Conservation (phyloP, 768 basidiomycete genomes). For the Calocybe gangraenosa region DNA sequence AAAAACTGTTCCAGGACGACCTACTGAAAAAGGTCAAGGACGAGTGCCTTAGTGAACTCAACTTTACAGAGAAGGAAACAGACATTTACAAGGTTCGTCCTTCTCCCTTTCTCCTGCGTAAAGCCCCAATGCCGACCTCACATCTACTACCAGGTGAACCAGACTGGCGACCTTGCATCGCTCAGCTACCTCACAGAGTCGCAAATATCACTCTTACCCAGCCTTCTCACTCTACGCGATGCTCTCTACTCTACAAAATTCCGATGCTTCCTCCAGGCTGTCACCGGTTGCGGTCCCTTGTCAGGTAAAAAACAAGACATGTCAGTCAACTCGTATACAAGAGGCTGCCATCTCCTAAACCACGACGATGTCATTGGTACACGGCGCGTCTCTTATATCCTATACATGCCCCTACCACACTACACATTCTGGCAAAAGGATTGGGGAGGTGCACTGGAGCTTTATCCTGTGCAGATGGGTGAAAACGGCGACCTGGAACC, state of each 20-base stretch:
- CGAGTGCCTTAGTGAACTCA: constrained; percentile 75
- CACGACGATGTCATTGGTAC: constrained; percentile 98
- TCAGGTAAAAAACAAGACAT: constrained; percentile 93
- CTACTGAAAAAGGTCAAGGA: constrained; percentile 79
- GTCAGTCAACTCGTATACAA: constrained; percentile 88
- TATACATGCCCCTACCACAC: constrained; percentile 86
- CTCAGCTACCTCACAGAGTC: constrained; percentile 78
- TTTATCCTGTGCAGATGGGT: constrained; percentile 73
- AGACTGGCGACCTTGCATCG: constrained; percentile 95
- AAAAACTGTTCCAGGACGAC: constrained; percentile 79
- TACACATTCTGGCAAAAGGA: constrained; percentile 77
- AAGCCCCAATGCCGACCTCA: constrained; percentile 6
- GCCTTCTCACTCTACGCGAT: constrained; percentile 78
- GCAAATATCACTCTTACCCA: constrained; percentile 77
- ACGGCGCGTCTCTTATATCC: constrained; percentile 91
- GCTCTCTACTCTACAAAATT: constrained; percentile 86
- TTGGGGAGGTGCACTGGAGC: constrained; percentile 92
- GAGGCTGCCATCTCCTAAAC: constrained; percentile 91
- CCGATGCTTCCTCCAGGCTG: constrained; percentile 74
- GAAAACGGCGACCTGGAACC: constrained; percentile 68
- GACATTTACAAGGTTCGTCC: constrained; percentile 94
- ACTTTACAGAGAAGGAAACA: constrained; percentile 91
- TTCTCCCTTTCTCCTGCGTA: constrained; percentile 4
- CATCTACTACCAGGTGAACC: constrained; percentile 65
- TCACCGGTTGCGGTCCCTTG: constrained; percentile 91